Conservation (phyloP, 2,329 filamentous ascomycete genomes). For the Drechslerella coelobrocha region DNA sequence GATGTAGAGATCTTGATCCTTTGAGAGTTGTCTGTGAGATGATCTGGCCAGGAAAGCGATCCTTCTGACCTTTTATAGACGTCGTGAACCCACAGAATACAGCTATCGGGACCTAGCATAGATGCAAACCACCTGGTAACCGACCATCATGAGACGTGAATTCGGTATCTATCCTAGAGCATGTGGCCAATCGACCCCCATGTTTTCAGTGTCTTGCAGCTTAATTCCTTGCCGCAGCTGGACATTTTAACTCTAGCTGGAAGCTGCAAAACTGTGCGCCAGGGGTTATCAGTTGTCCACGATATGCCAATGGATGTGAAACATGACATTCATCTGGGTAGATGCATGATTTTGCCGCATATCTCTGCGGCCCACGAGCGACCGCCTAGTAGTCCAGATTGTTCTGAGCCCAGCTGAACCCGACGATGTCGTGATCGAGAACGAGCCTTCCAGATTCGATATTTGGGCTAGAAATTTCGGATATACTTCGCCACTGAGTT, state of each 20-base stretch:
- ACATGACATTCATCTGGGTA: slow-evolving; percentile 25
- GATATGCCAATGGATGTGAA: slow-evolving; percentile 17
- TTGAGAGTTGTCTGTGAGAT: slow-evolving; percentile 42
- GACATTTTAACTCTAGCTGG: slow-evolving; percentile 27
- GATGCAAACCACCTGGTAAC: neutral
- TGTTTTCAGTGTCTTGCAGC: slow-evolving; percentile 6
- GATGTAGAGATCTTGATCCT: slow-evolving; percentile 20
- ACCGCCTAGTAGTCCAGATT: slow-evolving; percentile 24
- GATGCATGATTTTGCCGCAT: slow-evolving; percentile 25
- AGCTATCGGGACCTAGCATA: neutral
- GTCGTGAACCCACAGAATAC: neutral
- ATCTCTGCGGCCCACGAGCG: slow-evolving; percentile 21
- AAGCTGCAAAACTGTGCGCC: slow-evolving; percentile 25
- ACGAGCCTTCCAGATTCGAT: neutral
- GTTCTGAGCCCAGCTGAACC: slow-evolving; percentile 8
- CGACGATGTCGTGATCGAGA: neutral
- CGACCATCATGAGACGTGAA: slow-evolving; percentile 25
- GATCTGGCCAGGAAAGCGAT: slow-evolving; percentile 29
- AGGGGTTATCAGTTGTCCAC: slow-evolving; percentile 14
- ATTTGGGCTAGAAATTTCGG: neutral
- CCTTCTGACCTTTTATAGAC: slow-evolving; percentile 46
- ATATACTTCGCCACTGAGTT: neutral
- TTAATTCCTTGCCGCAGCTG: slow-evolving; percentile 5
- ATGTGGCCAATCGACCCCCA: slow-evolving; percentile 21
- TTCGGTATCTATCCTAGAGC: slow-evolving; percentile 40